Conservation (phyloP, 2,329 filamentous ascomycete species). For the Penicillium digitatum region DNA sequence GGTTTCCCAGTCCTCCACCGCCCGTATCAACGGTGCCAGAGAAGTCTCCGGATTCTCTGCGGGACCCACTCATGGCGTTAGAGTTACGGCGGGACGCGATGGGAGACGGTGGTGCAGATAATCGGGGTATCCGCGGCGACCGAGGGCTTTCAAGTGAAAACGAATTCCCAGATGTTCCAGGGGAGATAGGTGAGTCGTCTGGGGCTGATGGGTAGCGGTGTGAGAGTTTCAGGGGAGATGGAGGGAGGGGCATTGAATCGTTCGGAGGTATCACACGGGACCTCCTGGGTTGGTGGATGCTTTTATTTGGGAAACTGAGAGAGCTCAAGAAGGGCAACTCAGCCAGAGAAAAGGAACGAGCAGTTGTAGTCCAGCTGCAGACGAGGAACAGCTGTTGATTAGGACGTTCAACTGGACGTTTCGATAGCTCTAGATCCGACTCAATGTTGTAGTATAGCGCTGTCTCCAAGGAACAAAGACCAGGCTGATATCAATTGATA, state of each 20-base stretch:
- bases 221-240: slow-evolving; percentile 36
- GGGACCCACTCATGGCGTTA: slow-evolving; percentile 34
- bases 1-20: slow-evolving; percentile 53
- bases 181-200: slow-evolving; percentile 37
- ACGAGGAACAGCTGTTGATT: background rate
- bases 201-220: slow-evolving; percentile 40
- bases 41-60: slow-evolving; percentile 41
- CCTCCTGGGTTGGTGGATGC: background rate
- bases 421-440: background rate
- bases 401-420: background rate
- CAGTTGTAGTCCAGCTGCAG: slow-evolving; percentile 6
- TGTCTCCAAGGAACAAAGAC: background rate
- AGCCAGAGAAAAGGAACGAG: background rate
- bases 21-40: slow-evolving; percentile 27
- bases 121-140: slow-evolving; percentile 35
- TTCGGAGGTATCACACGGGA: slow-evolving; percentile 5
- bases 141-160: slow-evolving; percentile 30
- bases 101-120: slow-evolving; percentile 40
- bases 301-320: background rate
- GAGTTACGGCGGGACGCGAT: slow-evolving; percentile 37
- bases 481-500: background rate
- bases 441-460: slow-evolving; percentile 1
- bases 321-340: background rate
- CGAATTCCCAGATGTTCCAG: slow-evolving; percentile 30
- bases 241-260: slow-evolving; percentile 28